phyloP scores from a whole-genome alignment of 257 asterid genomes.

The Gentiana dahurica region DNA sequence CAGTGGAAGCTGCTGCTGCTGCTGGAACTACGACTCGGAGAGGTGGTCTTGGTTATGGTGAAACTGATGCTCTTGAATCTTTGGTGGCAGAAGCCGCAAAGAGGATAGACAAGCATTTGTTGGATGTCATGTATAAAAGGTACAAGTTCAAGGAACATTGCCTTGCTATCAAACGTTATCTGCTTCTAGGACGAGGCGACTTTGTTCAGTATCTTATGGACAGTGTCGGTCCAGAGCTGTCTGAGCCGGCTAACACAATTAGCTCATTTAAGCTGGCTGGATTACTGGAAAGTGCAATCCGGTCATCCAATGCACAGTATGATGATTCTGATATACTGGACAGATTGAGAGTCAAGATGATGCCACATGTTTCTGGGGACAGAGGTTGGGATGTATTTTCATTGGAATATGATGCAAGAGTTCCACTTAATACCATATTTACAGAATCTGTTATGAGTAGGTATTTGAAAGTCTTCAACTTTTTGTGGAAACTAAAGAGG shows the following conservation, averaged over 20 bases:
- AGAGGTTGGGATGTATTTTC: slow-evolving; percentile 99
- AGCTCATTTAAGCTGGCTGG: slow-evolving; percentile 97
- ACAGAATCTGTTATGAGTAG: slow-evolving; percentile 90
- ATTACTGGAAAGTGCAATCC: slow-evolving; percentile 72
- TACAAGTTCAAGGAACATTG: slow-evolving; percentile 95
- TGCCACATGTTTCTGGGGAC: slow-evolving; percentile 93
- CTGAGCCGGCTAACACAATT: slow-evolving; percentile 93
- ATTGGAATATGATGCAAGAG: slow-evolving; percentile 85
- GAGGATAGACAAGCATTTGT: slow-evolving; percentile 79
- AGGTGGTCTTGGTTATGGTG: slow-evolving; percentile 91
- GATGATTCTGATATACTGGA: slow-evolving; percentile 88
- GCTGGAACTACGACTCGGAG: slow-evolving; percentile 89
- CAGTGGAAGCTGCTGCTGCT: slow-evolving; percentile 84
- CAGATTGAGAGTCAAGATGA: slow-evolving; percentile 88
- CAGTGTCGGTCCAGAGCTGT: slow-evolving; percentile 84
- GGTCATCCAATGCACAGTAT: slow-evolving; percentile 94
- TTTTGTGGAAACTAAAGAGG: slow-evolving; percentile 94
- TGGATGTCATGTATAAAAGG: slow-evolving; percentile 71
- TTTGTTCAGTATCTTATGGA: slow-evolving; percentile 98
- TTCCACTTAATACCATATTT: slow-evolving; percentile 80
- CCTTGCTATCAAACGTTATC: slow-evolving; percentile 90
- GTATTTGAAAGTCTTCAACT: slow-evolving; percentile 79
- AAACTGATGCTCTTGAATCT: slow-evolving; percentile 95
- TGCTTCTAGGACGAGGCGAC: slow-evolving; percentile 98
- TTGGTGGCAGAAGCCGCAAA: slow-evolving; percentile 86